Base-by-base conservation (phyloP, 495 filamentous ascomycete genomes). In the Parathielavia appendiculata region DNA sequence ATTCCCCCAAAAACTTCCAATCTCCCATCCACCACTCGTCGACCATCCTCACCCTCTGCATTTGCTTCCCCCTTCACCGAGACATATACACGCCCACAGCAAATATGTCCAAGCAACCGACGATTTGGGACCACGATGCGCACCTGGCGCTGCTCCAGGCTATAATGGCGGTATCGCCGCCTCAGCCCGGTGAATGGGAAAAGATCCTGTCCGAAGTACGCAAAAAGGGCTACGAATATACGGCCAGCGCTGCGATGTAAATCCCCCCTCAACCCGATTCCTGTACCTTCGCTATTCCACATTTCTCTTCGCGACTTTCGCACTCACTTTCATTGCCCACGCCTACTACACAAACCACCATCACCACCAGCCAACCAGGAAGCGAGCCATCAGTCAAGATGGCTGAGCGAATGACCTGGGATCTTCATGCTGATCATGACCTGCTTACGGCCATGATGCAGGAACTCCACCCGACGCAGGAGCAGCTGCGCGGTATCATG, bases 51-150 rank as follows among this genome's bases (percentile, higher is more conserved):
- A 6, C 17, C 36, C 39, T 5, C 17, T 30, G 20, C 12, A 1
- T 40, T 48, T 20, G 23, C 41, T 14, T 10, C 7, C 1, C 22
- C n/a, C 14, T 50, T 19, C 19, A 1, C 10, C 4, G 14, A 35
- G 17, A 10, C 30, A 32, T 40, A 19, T 14, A 10, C 14, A 34
- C 12, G 8, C 16, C 34, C 45, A 47, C 10, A 17, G 32, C 20
- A 9, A 64, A 30, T 8, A 70, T 66, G 57, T 41, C 66, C 1
- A 66, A 59, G 47, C 60, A 55, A 11, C 52, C 63, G 1, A 70
- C 70, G 14, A 47, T 34, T n/a, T 74, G 70, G 70, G 68, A 71
- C 16, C 48, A 67, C 19, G 64, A 69, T 10, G 66, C 70, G n/a
- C 71, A 71, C 38, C 56, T 69, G 16, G 57, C 66, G 12, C 58